Evolutionary conservation across 495 filamentous ascomycete genomes (phyloP), one percentile per base, ranked within the genome.

Genomic region (Tuber indicum): DNA sequence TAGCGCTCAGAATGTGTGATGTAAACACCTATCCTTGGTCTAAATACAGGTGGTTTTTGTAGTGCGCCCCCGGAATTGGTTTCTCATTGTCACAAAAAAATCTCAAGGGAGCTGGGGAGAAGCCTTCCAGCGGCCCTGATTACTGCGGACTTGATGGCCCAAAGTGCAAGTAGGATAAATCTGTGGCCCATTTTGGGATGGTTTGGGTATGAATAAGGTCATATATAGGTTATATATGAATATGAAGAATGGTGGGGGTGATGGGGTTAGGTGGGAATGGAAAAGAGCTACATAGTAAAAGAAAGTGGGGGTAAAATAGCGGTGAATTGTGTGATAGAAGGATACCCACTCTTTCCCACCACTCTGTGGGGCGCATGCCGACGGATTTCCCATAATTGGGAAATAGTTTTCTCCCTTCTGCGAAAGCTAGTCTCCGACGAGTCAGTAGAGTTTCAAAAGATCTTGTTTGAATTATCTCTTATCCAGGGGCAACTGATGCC

Each of bases 341-440:
- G 23, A 72, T 81, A 45, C 83, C 75, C 66, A 91, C 91, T 77
- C 90, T 90, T 16, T 86, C 87, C 92, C 92, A 95, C 92, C 92
- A 95, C 76, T 87, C 85, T 44, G 84, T 79, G 0, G 92, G 84
- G 9, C 84, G 85, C 85, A 91, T 86, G 79, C 81, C 91, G 78
- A 70, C 85, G 47, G 78, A 87, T 86, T 86, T 89, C 4, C 92
- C 92, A 77, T 92, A 94, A 77, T 93, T 94, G 0, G 92, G 92
- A 74, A 89, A 84, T 6, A 83, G 77, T 19, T 83, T 84, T 0
- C 83, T 78, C 44, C 90, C 87, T 0, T 83, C 76, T 72, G 87
- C 88, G 82, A 88, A 93, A 1, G 87, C 88, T 83, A 58, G 74
- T 23, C 47, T 43, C 32, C 2, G 62, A 52, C 2, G 32, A 23